phyloP scores from a whole-genome alignment of 2,329 filamentous ascomycete genomes.

The Scolecobasidium constrictum region DNA sequence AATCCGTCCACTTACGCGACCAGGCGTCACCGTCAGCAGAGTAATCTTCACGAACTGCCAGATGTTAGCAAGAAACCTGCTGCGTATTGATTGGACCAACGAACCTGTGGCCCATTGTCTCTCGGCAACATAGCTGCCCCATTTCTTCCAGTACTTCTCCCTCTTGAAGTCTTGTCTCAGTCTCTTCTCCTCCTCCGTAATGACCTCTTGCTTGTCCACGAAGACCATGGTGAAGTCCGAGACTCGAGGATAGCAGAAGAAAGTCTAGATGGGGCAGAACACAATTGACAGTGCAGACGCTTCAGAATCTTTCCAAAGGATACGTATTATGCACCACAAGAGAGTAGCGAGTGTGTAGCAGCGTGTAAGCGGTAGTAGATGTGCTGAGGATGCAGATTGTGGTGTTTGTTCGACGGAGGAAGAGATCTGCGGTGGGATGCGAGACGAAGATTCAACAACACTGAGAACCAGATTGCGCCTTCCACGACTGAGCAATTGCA shows the following conservation, averaged over 20 bases:
- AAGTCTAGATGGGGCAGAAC: neutral
- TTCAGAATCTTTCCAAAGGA: no score
- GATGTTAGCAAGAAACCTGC: slow-evolving; percentile 18
- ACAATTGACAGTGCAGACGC: no score
- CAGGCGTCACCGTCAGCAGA: slow-evolving; percentile 82
- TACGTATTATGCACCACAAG: no score
- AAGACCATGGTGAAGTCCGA: slow-evolving; percentile 61
- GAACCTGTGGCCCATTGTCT: slow-evolving; percentile 89
- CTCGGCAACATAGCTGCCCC: slow-evolving; percentile 89
- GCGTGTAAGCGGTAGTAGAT: no score
- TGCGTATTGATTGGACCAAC: slow-evolving; percentile 18
- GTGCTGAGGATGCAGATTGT: no score
- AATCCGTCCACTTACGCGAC: slow-evolving; percentile 58
- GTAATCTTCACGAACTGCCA: slow-evolving; percentile 79
- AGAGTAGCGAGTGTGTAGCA: no score
- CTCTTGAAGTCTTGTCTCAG: slow-evolving; percentile 76
- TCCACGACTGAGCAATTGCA: no score
- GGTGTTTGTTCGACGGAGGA: no score
- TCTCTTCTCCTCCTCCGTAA: slow-evolving; percentile 83
- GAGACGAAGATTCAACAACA: no score
- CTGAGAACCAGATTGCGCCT: no score
- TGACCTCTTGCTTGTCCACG: slow-evolving; percentile 76
- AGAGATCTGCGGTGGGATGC: no score
- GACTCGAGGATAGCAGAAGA: neutral
- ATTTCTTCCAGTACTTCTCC: slow-evolving; percentile 94